phyloP scores from a whole-genome alignment of 139 green algal species.

The Asterochloris erici region DNA sequence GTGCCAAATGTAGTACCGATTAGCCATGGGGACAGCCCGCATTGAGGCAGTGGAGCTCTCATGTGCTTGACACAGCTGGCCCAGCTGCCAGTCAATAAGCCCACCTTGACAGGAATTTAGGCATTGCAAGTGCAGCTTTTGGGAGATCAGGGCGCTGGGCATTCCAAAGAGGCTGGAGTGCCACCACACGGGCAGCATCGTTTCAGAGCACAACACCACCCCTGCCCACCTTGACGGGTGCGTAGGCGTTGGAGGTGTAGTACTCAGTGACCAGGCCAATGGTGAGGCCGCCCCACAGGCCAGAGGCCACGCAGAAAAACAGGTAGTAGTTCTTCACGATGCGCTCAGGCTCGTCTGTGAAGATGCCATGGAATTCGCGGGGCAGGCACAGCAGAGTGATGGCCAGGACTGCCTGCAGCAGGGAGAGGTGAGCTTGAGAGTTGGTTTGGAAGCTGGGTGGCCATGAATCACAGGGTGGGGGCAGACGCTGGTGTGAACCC shows the following conservation, averaged over 20 bases:
- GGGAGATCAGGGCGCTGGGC: too few species aligned
- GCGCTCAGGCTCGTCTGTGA: conserved; percentile 49
- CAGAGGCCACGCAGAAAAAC: conserved; percentile 87
- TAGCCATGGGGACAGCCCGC: too few species aligned
- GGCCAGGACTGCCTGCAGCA: conserved; percentile 23
- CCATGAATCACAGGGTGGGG: not conserved
- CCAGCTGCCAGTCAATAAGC: too few species aligned
- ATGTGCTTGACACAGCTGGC: too few species aligned
- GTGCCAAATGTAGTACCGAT: too few species aligned
- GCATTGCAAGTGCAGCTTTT: too few species aligned
- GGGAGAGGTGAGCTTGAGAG: too few species aligned
- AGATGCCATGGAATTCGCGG: conserved; percentile 55
- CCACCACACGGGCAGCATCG: too few species aligned
- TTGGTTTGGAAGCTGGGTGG: not conserved
- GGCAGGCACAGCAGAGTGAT: conserved; percentile 54
- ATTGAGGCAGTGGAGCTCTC: too few species aligned
- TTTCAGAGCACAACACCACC: too few species aligned
- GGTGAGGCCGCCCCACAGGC: conserved; percentile 94
- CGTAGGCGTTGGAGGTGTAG: conserved; percentile 93
- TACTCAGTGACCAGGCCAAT: conserved; percentile 97
- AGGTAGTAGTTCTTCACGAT: conserved; percentile 89
- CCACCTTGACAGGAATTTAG: too few species aligned
- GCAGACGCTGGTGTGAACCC: not conserved
- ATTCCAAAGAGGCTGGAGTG: too few species aligned
- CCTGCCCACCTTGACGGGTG: conserved; percentile 42